Percentiles rank a stretch among this genome's conserved stretches.
phyloP scores from a whole-genome alignment of 2,329 filamentous ascomycete species.

The Fusarium mundagurra region DNA sequence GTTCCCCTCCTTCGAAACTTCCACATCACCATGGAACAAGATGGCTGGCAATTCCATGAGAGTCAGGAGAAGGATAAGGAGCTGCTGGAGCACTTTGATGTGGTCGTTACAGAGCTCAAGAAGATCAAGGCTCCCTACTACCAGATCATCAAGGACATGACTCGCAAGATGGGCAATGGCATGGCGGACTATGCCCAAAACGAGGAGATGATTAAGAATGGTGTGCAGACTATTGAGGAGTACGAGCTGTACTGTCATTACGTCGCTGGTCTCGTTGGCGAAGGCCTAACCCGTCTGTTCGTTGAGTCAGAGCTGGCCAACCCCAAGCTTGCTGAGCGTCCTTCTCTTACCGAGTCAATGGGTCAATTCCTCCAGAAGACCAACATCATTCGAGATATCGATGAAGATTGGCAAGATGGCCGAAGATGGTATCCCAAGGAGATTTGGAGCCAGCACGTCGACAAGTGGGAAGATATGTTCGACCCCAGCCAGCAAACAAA shows the following conservation, averaged over 20 bases:
- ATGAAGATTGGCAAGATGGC: constrained; percentile 88
- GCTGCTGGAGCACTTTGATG: constrained; percentile 90
- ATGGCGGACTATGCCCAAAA: constrained; percentile 97
- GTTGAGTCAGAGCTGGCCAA: constrained; percentile 89
- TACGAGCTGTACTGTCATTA: constrained; percentile 99
- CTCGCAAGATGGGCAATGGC: constrained; percentile 93
- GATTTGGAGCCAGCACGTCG: constrained; percentile 96
- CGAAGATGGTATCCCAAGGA: constrained; percentile 95
- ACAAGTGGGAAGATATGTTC: constrained; percentile 90
- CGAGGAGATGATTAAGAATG: constrained; percentile 80
- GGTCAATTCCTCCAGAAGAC: constrained; percentile 97
- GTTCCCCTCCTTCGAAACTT: constrained; percentile 88
- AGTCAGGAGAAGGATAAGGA: constrained; percentile 96
- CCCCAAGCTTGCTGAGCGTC: constrained; percentile 79
- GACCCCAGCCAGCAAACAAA: constrained; percentile 79
- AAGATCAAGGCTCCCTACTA: constrained; percentile 86
- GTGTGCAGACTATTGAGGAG: constrained; percentile 84
- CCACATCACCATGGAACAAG: constrained; percentile 77
- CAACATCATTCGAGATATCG: constrained; percentile 96
- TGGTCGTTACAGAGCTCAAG: constrained; percentile 86
- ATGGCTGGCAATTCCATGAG: constrained; percentile 90
- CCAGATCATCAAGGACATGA: constrained; percentile 91
- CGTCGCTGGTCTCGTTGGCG: constrained; percentile 97
- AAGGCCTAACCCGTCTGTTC: constrained; percentile 90
- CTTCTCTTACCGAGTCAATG: constrained; percentile 92